phyloP scores from a whole-genome alignment of 352 stramenopile genomes.

The Globisporangium mamillatum region DNA sequence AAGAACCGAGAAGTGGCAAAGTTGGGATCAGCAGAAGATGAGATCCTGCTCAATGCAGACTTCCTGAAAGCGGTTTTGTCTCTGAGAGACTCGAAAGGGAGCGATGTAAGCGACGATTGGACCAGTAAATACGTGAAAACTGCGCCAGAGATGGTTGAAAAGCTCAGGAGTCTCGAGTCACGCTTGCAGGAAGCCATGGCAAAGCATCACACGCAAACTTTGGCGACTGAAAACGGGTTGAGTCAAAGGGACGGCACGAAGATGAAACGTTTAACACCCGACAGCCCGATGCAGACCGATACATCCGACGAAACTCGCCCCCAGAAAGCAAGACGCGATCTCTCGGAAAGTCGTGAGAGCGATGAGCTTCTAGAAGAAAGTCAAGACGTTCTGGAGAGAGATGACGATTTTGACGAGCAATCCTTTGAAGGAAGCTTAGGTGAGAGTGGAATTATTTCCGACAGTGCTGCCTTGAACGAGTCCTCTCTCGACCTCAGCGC shows the following conservation, averaged over 20 bases:
- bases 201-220: not conserved
- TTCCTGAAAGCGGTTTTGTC: conserved; percentile 51
- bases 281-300: not conserved
- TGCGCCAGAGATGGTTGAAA: conserved; percentile 46
- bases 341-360: conserved; percentile 10
- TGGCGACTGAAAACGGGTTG: not conserved
- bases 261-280: not conserved
- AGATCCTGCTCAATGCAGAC: conserved; percentile 59
- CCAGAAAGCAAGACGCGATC: not conserved
- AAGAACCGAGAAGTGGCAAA: conserved; percentile 33
- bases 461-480: conserved; percentile 3
- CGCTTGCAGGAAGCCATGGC: conserved; percentile 33
- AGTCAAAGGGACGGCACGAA: not conserved
- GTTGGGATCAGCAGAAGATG: conserved; percentile 44
- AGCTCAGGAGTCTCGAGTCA: conserved; percentile 40
- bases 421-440: conserved; percentile 2
- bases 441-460: not conserved
- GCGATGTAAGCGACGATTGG: conserved; percentile 14
- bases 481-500: not conserved
- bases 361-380: conserved; percentile 4
- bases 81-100: conserved; percentile 18
- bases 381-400: not conserved
- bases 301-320: too few relatives aligned
- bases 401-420: conserved; percentile 10
- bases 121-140: conserved; percentile 50